A percentile compares a stretch with the other conserved stretches of the same genome.
These are phyloP conservation scores for Pichia cephalocereana DNA, from an alignment of 805 yeast species.

Conservation along the genomic window DNA sequence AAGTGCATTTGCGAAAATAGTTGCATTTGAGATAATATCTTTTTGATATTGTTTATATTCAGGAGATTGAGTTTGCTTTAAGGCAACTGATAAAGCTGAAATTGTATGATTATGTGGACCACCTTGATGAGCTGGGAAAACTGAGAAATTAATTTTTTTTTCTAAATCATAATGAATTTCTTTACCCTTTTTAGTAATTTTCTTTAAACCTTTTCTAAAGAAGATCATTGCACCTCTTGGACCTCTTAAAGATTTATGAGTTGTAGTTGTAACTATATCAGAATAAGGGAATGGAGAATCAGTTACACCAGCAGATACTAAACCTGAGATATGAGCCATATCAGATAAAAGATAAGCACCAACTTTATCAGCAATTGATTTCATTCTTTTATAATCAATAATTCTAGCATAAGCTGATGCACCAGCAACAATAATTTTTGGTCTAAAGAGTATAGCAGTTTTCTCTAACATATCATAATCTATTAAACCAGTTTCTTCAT, in stretches of 20 bases:
- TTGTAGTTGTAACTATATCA: conserved; percentile 95
- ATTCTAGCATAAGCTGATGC: conserved; percentile 92
- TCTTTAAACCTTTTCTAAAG: conserved; percentile 89
- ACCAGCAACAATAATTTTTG: conserved; percentile 93
- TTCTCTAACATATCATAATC: conserved; percentile 83
- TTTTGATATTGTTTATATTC: conserved; percentile 83
- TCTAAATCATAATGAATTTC: conserved; percentile 82
- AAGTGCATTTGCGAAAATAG: conserved; percentile 64
- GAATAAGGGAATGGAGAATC: conserved; percentile 90
- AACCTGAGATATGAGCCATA: conserved; percentile 97
- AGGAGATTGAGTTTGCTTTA: conserved; percentile 83
- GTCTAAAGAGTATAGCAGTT: conserved; percentile 82
- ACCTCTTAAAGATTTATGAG: conserved; percentile 96
- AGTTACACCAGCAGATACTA: conserved; percentile 89
- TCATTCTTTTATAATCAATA: conserved; percentile 85
- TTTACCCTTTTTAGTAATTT: conserved; percentile 76
- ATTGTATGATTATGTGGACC: conserved; percentile 99
- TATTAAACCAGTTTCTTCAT: conserved; percentile 78
- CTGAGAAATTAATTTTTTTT: conserved; percentile 87
- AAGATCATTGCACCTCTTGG: conserved; percentile 99
- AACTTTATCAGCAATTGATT: conserved; percentile 81
- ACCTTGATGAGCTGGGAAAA: conserved; percentile 99
- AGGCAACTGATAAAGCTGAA: conserved; percentile 90
- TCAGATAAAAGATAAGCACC: conserved; percentile 90
- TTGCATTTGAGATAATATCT: conserved; percentile 74